Base-by-base conservation (phyloP, 2,329 filamentous ascomycete genomes). In the Chaetomium strumarium region DNA sequence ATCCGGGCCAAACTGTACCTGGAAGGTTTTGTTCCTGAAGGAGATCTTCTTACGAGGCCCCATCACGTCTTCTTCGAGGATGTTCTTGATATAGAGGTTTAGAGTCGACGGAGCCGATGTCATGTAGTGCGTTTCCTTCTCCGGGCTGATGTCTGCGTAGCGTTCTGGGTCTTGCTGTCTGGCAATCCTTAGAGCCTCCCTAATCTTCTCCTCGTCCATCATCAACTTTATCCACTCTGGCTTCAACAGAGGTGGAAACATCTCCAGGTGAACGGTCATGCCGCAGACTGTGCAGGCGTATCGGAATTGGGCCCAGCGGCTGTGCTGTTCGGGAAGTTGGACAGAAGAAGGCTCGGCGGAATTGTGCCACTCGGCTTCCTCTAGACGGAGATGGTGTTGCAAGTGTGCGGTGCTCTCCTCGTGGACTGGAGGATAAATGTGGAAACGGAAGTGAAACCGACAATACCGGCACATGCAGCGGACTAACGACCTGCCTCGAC, bases 1-100 rank as follows among this genome's bases (percentile, higher is more conserved):
- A 4, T 75, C 72, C 5, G 70, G 68, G 0, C 78, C 76, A 52
- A 82, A 81, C 7, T 79, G 68, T 2, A 80, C 74, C 24, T 68
- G 67, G 50, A 81, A 82, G 13, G 75, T 72, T 62, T 81, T 81
- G 58, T 83, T 83, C 1, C 78, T 68, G 49, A 76, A 76, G 2
- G 78, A 77, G 34, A 83, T 80, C 46, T 68, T 75, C 41, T 75
- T 67, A 4, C 34, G 46, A 0, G 63, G 54, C 2, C 54, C 57
- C 0, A 63, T 63, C 9, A 68, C 67, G 34, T 68, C 66, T 1
- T 65, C 63, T 1, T 72, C 68, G 3, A 77, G 67, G 6, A 76
- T 67, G 53, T 82, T 77, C 31, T 71, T 73, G 3, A 81, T 64
- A 46, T 81, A 82, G 7, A 72, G 74, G 51, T 75, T 72, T 3